These are phyloP conservation scores for Coemansia sp. DNA, from an alignment of 192 early-diverging fungal species.

Conservation along the genomic window DNA sequence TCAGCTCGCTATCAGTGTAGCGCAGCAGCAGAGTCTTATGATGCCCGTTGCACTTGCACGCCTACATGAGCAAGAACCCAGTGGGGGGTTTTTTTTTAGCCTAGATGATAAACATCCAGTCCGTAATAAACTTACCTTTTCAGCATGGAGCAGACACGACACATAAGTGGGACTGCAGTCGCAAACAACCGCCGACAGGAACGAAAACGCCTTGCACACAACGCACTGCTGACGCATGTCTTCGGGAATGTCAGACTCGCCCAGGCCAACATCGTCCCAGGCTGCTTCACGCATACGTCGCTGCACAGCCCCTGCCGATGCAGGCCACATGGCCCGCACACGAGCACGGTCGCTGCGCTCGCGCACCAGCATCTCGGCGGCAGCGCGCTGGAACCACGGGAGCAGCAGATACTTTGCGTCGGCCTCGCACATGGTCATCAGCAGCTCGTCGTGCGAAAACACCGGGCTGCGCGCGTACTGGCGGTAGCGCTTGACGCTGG, in stretches of 20 bases:
- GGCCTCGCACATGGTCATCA: slow-evolving; percentile 60
- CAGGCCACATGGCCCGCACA: slow-evolving; percentile 24
- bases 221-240: slow-evolving; percentile 69
- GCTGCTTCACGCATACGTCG: slow-evolving; percentile 17
- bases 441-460: slow-evolving; percentile 93
- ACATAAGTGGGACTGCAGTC: slow-evolving; percentile 60
- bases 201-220: slow-evolving; percentile 70
- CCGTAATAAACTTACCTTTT: slow-evolving; percentile 39
- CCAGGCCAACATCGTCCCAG: slow-evolving; percentile 44
- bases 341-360: slow-evolving; percentile 56
- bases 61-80: too few species aligned
- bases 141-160: slow-evolving; percentile 62
- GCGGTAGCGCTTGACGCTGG: slow-evolving; percentile 81
- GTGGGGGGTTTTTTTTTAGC: too few species aligned
- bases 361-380: slow-evolving; percentile 54
- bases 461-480: slow-evolving; percentile 77
- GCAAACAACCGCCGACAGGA: slow-evolving; percentile 66
- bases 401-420: slow-evolving; percentile 10
- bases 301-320: neutral
- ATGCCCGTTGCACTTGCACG: slow-evolving; percentile 52
- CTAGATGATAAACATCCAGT: too few species aligned
- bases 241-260: slow-evolving; percentile 51
- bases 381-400: slow-evolving; percentile 47
- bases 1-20: slow-evolving; percentile 54
- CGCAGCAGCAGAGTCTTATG: slow-evolving; percentile 51